phyloP scores from a whole-genome alignment of 352 stramenopile genomes.

The Phytopythium kandeliae region DNA sequence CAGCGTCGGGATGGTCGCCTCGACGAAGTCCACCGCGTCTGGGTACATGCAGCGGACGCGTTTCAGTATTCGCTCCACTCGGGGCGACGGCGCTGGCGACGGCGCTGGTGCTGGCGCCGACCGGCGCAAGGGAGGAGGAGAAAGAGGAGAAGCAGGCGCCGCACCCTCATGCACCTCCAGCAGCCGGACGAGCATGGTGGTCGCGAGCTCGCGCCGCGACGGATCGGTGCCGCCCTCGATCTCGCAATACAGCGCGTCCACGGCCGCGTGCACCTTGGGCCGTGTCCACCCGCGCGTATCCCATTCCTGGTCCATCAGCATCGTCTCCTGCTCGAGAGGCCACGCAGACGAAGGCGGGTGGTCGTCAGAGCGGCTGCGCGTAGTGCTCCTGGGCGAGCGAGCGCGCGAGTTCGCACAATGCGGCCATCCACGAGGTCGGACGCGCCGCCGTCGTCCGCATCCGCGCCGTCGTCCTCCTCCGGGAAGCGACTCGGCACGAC shows the following conservation, averaged over 20 bases:
- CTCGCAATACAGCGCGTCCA: conserved; percentile 65
- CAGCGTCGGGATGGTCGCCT: conserved; percentile 60
- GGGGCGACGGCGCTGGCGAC: no score
- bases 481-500: conserved; percentile 50
- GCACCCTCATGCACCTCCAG: conserved; percentile 61
- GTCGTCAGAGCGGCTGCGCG: no score
- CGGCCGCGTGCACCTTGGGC: conserved; percentile 46
- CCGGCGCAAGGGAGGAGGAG: no score
- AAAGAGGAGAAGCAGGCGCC: background rate
- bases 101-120: no score
- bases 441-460: conserved; percentile 22
- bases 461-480: conserved; percentile 27
- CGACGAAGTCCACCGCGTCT: conserved; percentile 58
- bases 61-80: no score
- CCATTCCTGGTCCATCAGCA: conserved; percentile 82
- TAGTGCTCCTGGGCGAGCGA: no score
- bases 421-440: conserved; percentile 26
- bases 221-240: conserved; percentile 43
- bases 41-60: background rate
- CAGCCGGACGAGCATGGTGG: conserved; percentile 61
- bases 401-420: conserved; percentile 57
- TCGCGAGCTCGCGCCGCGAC: conserved; percentile 43
- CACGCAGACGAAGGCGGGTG: background rate
- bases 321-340: conserved; percentile 31
- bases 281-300: conserved; percentile 63